Base-by-base conservation (phyloP, 2,329 filamentous ascomycete genomes). In the Hypocreales sp. region DNA sequence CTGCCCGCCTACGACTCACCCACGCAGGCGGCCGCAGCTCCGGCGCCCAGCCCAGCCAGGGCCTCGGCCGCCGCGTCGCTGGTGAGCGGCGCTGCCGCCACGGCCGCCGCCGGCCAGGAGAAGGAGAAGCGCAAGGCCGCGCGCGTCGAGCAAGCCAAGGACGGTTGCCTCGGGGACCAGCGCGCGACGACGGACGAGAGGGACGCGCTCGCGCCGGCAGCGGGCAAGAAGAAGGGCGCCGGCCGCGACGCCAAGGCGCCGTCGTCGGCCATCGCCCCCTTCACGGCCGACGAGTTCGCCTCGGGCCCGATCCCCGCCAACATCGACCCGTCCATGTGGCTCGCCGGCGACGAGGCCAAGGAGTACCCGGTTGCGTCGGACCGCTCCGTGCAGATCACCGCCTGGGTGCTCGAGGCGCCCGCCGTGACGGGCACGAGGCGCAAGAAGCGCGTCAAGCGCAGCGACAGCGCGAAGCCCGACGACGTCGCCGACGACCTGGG, bases 291-390 rank as follows among this genome's bases (percentile, higher is more conserved):
- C n/a, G n/a, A n/a, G n/a, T n/a, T n/a, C n/a, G n/a, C n/a, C n/a
- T n/a, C n/a, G n/a, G n/a, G n/a, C 8, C 11, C 22, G n/a, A 8
- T 8, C 3, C 13, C 22, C 11, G 4, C 12, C 3, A 15, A 9
- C 14, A 15, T 16, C 5, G 19, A 23, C 11, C 8, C 26, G 6
- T 11, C 22, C 17, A 5, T 19, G 6, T 24, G 12, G 21, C 77
- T 71, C 71, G 64, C 67, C 5, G 61, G 70, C 30, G 73, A 78
- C 28, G 69, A 76, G 33, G 67, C 64, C 1, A 71, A 69, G 40
- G 76, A 82, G 36, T 79, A 79, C 45, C 69, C 71, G 3, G 72
- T 81, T 35, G 61, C 66, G 12, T 80, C 77, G 2, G 74, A 79
- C 35, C 64, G 80, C 14, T 79, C 79, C 1, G 63, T 71, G 25